A percentile compares a stretch with the other conserved stretches of the same genome.
Evolutionary conservation across 1,139 yeast genomes (phyloP).

Genomic region (Blastobotrys buckinghamii): DNA sequence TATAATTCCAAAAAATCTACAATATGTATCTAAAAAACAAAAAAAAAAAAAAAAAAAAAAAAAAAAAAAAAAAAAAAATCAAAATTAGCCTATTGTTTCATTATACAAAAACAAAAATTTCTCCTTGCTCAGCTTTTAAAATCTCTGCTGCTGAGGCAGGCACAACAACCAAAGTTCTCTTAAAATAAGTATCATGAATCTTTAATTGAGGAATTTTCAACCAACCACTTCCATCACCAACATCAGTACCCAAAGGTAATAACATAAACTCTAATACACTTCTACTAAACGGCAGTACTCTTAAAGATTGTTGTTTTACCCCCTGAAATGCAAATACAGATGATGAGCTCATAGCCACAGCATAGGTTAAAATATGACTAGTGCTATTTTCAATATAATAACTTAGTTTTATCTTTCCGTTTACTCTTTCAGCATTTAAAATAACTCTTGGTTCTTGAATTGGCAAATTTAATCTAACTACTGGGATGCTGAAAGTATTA

Average conservation of each 20-base stretch:
- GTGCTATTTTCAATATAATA: conserved; percentile 73
- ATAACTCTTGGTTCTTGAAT: conserved; percentile 66
- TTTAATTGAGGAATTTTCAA: conserved; percentile 50
- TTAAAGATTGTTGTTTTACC: conserved; percentile 34
- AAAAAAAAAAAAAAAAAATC: not conserved
- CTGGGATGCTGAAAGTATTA: conserved; percentile 26
- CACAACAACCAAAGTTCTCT: conserved; percentile 54
- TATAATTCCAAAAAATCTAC: too few species aligned
- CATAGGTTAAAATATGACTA: conserved; percentile 57
- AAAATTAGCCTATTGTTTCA: not conserved
- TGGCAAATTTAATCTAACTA: conserved; percentile 44
- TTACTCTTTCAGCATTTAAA: conserved; percentile 25
- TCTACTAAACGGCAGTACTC: conserved; percentile 59
- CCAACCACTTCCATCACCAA: conserved; percentile 22
- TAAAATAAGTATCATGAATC: conserved; percentile 61
- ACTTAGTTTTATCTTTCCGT: conserved; percentile 31
- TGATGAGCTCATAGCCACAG: conserved; percentile 41
- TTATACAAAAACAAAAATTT: conserved; percentile 11
- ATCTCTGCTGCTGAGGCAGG: conserved; percentile 39
- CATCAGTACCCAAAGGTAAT: conserved; percentile 20
- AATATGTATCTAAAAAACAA: too few species aligned
- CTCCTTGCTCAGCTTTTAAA: conserved; percentile 27
- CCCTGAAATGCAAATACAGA: conserved; percentile 38
- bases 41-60: not conserved
- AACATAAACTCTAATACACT: conserved; percentile 41